phyloP scores from a whole-genome alignment of 306 rosid genomes.

The Inga oerstediana region DNA sequence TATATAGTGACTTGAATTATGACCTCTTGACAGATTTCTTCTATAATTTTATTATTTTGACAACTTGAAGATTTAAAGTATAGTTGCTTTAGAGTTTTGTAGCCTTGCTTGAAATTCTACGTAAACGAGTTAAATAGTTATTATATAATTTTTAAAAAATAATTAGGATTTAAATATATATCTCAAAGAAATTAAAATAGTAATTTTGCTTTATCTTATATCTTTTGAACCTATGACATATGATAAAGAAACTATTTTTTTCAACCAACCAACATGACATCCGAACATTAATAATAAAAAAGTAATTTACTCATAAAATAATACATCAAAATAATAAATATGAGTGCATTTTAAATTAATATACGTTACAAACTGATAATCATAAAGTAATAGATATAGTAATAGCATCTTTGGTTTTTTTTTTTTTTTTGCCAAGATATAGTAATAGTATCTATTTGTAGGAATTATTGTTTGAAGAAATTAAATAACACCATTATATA shows the following conservation, averaged over 20 bases:
- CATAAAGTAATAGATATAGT: not conserved
- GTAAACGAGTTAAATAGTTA: not conserved
- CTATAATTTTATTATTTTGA: too few species aligned
- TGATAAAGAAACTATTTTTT: too few species aligned
- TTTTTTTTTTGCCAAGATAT: not conserved
- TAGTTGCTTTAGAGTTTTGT: not conserved
- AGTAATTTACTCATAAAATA: not conserved
- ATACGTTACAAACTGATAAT: not conserved
- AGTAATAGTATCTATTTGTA: not conserved
- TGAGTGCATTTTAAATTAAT: not conserved
- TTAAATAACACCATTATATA: not conserved
- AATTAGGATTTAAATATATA: not conserved
- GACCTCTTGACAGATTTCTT: not conserved
- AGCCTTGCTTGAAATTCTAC: not conserved
- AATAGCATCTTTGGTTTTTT: not conserved
- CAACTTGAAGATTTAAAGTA: not conserved
- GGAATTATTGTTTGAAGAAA: not conserved
- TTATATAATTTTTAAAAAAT: not conserved
- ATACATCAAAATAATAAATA: not conserved
- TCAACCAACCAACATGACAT: too few species aligned
- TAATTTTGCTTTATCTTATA: not conserved
- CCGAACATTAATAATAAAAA: not conserved
- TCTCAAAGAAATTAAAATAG: not conserved
- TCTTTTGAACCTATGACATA: too few species aligned
- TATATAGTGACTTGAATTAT: not conserved